These are phyloP conservation scores for Kwoniella pini DNA, from an alignment of 768 basidiomycete species.

Conservation along the genomic window DNA sequence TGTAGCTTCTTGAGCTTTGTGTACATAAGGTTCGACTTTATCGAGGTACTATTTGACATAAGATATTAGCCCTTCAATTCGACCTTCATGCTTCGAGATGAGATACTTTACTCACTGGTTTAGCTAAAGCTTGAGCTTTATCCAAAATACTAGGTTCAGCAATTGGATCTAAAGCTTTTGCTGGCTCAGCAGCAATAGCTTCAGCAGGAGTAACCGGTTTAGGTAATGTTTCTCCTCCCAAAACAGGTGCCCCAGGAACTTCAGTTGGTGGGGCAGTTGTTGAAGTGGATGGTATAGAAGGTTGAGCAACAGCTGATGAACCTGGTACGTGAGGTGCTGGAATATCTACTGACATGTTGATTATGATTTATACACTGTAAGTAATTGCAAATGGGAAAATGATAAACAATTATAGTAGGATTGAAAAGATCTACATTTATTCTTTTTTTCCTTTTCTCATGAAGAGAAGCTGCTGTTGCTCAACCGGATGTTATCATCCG, in stretches of 20 bases:
- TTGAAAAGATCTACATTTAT: too few relatives aligned
- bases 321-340: conserved; percentile 10
- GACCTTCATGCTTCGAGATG: background rate
- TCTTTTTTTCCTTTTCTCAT: too few relatives aligned
- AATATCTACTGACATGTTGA: conserved; percentile 8
- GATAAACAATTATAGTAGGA: too few relatives aligned
- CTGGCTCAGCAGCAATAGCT: conserved; percentile 25
- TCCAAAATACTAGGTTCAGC: conserved; percentile 27
- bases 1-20: conserved; percentile 46
- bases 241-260: background rate
- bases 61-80: background rate
- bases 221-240: conserved; percentile 1
- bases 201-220: conserved; percentile 35
- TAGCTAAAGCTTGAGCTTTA: conserved; percentile 37
- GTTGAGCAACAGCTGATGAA: background rate
- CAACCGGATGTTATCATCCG: too few relatives aligned
- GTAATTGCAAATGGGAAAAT: too few relatives aligned
- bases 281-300: background rate
- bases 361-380: too few relatives aligned
- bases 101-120: conserved; percentile 36
- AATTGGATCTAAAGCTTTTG: conserved; percentile 29
- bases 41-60: conserved; percentile 28
- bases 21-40: conserved; percentile 40
- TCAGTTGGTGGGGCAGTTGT: background rate
- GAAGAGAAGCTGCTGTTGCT: too few relatives aligned